Conservation (phyloP, 768 basidiomycete genomes). For the Daedaleopsis sinensis region DNA sequence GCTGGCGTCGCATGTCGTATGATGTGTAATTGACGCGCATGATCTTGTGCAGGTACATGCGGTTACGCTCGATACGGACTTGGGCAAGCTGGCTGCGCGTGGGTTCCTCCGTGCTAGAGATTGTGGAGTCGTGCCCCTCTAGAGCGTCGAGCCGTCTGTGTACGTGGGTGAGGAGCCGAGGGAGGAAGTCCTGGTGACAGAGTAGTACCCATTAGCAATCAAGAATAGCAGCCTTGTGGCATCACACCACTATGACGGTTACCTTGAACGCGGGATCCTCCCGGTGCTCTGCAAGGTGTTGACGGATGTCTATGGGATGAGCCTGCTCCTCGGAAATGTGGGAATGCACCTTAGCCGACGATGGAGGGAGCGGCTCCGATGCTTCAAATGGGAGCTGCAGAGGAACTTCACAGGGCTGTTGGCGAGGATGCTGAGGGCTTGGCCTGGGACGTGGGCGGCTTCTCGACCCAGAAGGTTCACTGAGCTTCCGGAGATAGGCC, state of each 20-base stretch:
- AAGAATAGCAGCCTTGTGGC: not conserved
- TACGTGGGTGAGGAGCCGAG: not conserved
- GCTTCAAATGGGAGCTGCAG: not conserved
- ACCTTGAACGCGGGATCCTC: slow-evolving; percentile 1
- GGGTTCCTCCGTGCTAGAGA: not conserved
- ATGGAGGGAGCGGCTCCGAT: not conserved
- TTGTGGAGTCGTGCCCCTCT: not conserved
- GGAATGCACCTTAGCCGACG: not conserved
- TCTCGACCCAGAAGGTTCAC: too few species aligned
- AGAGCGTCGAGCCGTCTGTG: not conserved
- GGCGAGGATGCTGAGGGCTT: not conserved
- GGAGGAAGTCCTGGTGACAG: not conserved
- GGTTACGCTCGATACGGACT: slow-evolving; percentile 22
- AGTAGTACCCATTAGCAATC: not conserved
- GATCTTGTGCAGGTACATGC: slow-evolving; percentile 31
- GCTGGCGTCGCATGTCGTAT: slow-evolving; percentile 42
- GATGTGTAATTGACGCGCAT: slow-evolving; percentile 44
- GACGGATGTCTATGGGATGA: not conserved
- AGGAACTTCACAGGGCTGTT: too few species aligned
- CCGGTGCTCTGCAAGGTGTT: not conserved
- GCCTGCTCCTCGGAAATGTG: slow-evolving; percentile 1
- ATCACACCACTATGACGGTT: too few species aligned
- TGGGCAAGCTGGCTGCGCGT: too few species aligned
- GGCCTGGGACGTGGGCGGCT: slow-evolving; percentile 11
- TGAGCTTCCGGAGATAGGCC: not conserved